Base-by-base conservation (phyloP, 140 eudicot species). In the Flaveria floridana region DNA sequence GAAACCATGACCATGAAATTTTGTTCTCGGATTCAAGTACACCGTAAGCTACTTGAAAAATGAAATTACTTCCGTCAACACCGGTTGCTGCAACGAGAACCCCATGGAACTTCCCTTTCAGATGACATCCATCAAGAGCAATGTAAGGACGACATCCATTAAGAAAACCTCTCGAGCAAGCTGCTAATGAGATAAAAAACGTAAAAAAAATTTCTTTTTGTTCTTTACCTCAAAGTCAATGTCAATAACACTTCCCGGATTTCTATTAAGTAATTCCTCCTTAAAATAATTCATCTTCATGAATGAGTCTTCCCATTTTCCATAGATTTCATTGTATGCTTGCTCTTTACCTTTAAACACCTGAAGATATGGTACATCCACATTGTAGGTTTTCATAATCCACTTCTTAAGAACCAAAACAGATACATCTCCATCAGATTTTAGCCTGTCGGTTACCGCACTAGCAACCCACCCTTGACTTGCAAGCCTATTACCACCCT, bases 91-190 rank as follows among this genome's bases (percentile, higher is more conserved):
- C 76, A 1, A 16, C 53, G 1, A 72, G 41, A n/a, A 57, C 69
- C 10, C 5, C 57, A 19, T 41, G 20, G 6, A 57, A 57, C 56
- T 73, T 37, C 3, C 77, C 50, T 21, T 57, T 57, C 14, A 57
- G 30, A 20, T 57, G 64, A 2, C 64, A 57, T 6, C 18, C 59
- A 68, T 68, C 73, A 20, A 68, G 59, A 14, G 39, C 20, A 18
- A 68, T 68, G 39, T 72, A 55, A 20, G 56, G 68, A 19, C 44
- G 57, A 72, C 68, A 72, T 16, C 69, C 58, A 39, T 1, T 34
- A 41, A 73, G 44, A 58, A 55, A 72, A 6, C 65, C 65, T 7
- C 15, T 71, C 5, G 11, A 71, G 8, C 64, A 70, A 3, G 76
- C 28, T n/a, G 23, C 8, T 3, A 53, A 3, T 44, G 78, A 73